Percentiles rank a stretch among this genome's conserved stretches.
phyloP scores from a whole-genome alignment of 805 yeast species.

The Kluyveromyces siamensis region DNA sequence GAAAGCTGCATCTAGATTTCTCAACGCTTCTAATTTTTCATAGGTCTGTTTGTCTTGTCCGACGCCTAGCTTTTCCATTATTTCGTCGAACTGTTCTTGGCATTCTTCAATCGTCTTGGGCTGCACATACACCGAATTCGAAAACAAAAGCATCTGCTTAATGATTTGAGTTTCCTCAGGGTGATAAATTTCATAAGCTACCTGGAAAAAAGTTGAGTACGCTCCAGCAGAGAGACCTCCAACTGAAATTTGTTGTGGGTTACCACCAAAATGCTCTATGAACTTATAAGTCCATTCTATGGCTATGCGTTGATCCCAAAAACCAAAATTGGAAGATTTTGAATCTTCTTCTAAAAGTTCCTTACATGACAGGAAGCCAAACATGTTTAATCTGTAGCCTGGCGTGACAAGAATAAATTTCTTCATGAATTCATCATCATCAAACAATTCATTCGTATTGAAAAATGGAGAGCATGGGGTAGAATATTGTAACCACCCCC shows the following conservation, averaged over 20 bases:
- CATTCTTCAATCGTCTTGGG: conserved; percentile 32
- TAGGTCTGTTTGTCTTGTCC: conserved; percentile 6
- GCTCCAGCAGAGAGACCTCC: conserved; percentile 43
- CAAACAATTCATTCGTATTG: conserved; percentile 21
- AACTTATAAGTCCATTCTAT: conserved; percentile 38
- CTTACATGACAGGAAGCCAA: conserved; percentile 31
- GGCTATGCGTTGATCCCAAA: conserved; percentile 40
- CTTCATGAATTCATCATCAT: conserved; percentile 16
- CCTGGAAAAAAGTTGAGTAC: conserved; percentile 33
- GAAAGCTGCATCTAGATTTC: conserved; percentile 11
- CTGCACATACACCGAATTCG: conserved; percentile 32
- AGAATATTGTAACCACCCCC: conserved; percentile 36
- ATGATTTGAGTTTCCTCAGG: conserved; percentile 33
- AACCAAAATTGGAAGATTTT: conserved; percentile 31
- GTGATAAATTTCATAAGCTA: conserved; percentile 35
- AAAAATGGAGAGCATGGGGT: conserved; percentile 20
- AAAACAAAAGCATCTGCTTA: conserved; percentile 30
- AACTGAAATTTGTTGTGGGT: conserved; percentile 33
- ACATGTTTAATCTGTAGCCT: conserved; percentile 34
- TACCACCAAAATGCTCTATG: conserved; percentile 40
- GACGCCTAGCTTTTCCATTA: conserved; percentile 22
- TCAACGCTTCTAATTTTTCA: conserved; percentile 17
- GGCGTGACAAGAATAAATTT: conserved; percentile 32
- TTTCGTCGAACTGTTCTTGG: conserved; percentile 31
- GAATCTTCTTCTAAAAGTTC: conserved; percentile 31